These are phyloP conservation scores for Lactarius evosmus DNA, from an alignment of 768 basidiomycete genomes.

Conservation along the genomic window DNA sequence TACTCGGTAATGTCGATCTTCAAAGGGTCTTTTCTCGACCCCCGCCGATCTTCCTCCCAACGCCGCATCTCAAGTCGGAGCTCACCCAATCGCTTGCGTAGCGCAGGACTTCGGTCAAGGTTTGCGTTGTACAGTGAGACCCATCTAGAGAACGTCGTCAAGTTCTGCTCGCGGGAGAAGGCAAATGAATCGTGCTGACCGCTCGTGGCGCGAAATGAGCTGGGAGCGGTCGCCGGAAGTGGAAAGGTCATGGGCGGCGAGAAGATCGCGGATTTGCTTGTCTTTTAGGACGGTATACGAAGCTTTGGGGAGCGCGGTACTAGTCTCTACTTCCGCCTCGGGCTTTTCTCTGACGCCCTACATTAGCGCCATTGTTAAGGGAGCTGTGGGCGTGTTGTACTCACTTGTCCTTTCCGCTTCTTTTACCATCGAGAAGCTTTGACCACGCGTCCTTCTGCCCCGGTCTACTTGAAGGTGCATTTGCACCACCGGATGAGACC, in stretches of 20 bases:
- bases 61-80: conserved; percentile 27
- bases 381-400: neutral
- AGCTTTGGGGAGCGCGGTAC: conserved; percentile 27
- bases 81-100: conserved; percentile 19
- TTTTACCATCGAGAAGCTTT: conserved; percentile 22
- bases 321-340: neutral
- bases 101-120: conserved; percentile 26
- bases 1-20: conserved; percentile 19
- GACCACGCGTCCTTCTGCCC: conserved; percentile 28
- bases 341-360: conserved; percentile 1
- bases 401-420: conserved; percentile 26
- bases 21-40: conserved; percentile 16
- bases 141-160: conserved; percentile 26
- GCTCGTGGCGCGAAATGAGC: conserved; percentile 30
- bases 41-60: conserved; percentile 29
- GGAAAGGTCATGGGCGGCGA: conserved; percentile 27
- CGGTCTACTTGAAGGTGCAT: conserved; percentile 13
- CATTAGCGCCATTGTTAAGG: neutral
- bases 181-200: conserved; percentile 19
- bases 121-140: conserved; percentile 33
- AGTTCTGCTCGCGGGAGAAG: neutral
- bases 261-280: conserved; percentile 28
- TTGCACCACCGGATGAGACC: neutral
- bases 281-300: conserved; percentile 32
- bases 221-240: conserved; percentile 29